A percentile compares a stretch with the other conserved stretches of the same genome.
Evolutionary conservation across 305 asterid genomes (phyloP).

Genomic region (Fraxinus xanthoxyloides): DNA sequence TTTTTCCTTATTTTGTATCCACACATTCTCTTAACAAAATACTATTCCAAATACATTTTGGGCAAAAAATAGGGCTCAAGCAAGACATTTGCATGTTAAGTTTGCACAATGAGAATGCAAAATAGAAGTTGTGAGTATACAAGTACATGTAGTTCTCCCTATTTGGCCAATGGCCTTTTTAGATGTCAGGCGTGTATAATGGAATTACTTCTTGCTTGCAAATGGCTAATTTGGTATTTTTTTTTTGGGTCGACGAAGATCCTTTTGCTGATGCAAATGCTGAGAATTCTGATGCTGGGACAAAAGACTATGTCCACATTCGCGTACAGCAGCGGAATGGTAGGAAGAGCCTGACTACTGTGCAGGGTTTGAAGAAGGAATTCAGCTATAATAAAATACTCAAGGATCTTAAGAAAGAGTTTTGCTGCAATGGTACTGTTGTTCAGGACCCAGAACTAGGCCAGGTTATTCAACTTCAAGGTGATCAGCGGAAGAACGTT

Average conservation of each 20-base stretch:
- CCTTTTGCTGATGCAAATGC: conserved; percentile 27
- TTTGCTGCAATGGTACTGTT: conserved; percentile 29
- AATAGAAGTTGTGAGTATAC: background rate
- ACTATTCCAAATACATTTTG: too few relatives aligned
- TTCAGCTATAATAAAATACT: conserved; percentile 25
- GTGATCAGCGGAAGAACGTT: conserved; percentile 4
- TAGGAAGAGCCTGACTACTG: conserved; percentile 25
- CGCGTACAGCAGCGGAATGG: conserved; percentile 28
- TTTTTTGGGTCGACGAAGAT: background rate
- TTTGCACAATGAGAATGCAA: background rate
- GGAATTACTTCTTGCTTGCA: background rate
- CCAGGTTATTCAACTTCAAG: conserved; percentile 15
- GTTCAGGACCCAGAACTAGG: conserved; percentile 27
- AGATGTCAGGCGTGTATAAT: background rate
- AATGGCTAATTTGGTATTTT: background rate
- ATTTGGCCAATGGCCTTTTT: background rate
- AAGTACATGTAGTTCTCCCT: background rate
- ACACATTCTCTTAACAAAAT: too few relatives aligned
- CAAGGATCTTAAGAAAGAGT: conserved; percentile 26
- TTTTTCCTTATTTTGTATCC: too few relatives aligned
- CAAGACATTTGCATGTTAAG: background rate
- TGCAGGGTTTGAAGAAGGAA: conserved; percentile 27
- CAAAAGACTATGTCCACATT: conserved; percentile 23
- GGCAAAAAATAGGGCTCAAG: too few relatives aligned
- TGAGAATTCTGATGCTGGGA: conserved; percentile 24